Evolutionary conservation across 345 rosid species (phyloP), one percentile per base, ranked within the genome.

Genomic region (Boechera stricta): DNA sequence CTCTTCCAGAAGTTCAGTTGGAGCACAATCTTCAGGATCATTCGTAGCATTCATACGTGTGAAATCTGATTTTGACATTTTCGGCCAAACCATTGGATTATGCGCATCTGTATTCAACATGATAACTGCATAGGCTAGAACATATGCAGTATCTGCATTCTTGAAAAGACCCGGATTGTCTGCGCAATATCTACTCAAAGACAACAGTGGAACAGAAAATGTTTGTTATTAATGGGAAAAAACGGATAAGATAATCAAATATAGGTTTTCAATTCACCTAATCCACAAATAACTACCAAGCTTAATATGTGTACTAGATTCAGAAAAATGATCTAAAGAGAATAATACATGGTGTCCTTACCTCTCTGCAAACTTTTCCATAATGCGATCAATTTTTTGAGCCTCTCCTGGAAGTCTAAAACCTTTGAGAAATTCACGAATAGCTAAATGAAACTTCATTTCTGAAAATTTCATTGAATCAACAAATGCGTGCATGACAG

Each of bases 301-400:
- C 72, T 62, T 54, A 32, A 42, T 28, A 32, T 67, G n/a, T 16
- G 45, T 32, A 66, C 38, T 38, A 44, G 26, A 67, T 59, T 58
- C 56, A 68, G 42, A 48, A 49, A 49, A 29, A 45, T 36, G 44
- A 44, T 33, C 21, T 5, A 54, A 6, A 58, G 51, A 67, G 26
- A 51, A 60, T 32, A 52, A 62, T 10, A 24, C 58, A 67, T 32
- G 68, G 52, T 24, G 13, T 12, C 36, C 64, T 73, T 86, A 95
- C 99, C 99, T 87, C 83, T 95, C 98, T 69, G 99, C 99, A 83
- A 95, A 95, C 73, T 95, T 95, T 79, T 95, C 99, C 96, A 92
- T 95, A 39, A 95, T 89, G 62, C 99, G 96, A 80, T 95, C 99
- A 76, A 95, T 92, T 87, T 95, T 95, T 84, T 95, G 98, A 70